These are phyloP conservation scores for Candida michaelii DNA, from an alignment of 805 yeast genomes.

Conservation along the genomic window DNA sequence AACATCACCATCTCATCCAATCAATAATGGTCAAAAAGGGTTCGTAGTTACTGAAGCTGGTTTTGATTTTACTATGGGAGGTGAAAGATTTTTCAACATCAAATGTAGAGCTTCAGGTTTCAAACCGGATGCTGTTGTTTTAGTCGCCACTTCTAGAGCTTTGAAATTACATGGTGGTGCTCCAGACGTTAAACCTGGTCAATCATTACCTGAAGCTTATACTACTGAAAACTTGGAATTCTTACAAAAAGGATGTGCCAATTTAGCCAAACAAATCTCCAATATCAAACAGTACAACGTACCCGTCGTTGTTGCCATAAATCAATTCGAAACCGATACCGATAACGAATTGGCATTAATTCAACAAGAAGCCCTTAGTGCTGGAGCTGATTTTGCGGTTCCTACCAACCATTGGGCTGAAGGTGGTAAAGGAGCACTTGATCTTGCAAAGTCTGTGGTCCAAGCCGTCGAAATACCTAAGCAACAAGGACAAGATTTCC, in stretches of 20 bases:
- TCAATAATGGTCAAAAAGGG: conserved; percentile 52
- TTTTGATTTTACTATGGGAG: conserved; percentile 90
- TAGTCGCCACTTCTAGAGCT: conserved; percentile 97
- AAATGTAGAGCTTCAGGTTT: conserved; percentile 88
- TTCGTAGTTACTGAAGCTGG: conserved; percentile 88
- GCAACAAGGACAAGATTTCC: conserved; percentile 43
- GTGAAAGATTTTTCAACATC: conserved; percentile 81
- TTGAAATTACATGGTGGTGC: conserved; percentile 97
- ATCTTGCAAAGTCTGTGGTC: conserved; percentile 80
- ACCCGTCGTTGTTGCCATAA: conserved; percentile 94
- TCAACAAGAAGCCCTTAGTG: conserved; percentile 73
- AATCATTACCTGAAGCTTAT: conserved; percentile 79
- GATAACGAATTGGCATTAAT: conserved; percentile 77
- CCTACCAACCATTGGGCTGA: conserved; percentile 92
- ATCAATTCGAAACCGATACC: conserved; percentile 81
- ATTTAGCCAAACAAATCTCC: conserved; percentile 84
- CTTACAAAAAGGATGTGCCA: conserved; percentile 77
- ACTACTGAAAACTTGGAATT: conserved; percentile 76
- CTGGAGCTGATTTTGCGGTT: conserved; percentile 94
- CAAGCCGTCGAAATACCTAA: conserved; percentile 56
- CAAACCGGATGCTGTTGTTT: conserved; percentile 84
- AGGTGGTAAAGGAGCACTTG: conserved; percentile 90
- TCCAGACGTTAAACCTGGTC: conserved; percentile 94
- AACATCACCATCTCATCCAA: conserved; percentile 48
- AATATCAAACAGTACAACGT: conserved; percentile 83